A percentile compares a stretch with the other conserved stretches of the same genome.
phyloP scores from a whole-genome alignment of 192 early-diverging fungal species.

The Gamsiella multidivaricata region DNA sequence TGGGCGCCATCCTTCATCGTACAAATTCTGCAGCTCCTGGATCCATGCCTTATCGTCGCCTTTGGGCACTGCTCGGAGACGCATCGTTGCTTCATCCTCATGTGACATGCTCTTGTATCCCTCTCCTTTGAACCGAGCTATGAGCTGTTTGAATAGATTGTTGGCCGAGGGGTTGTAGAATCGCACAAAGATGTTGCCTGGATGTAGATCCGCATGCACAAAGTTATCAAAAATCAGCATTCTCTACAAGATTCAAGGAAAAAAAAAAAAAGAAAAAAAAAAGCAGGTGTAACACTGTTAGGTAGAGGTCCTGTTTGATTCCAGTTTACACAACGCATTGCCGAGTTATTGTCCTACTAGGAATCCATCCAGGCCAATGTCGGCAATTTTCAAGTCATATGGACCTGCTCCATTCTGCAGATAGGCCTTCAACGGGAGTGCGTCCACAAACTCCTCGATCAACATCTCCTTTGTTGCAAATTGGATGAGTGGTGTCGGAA shows the following conservation, averaged over 20 bases:
- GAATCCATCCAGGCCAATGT: slow-evolving; percentile 70
- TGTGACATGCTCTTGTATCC: slow-evolving; percentile 45
- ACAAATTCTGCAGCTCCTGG: slow-evolving; percentile 61
- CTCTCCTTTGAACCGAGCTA: slow-evolving; percentile 34
- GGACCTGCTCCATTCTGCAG: slow-evolving; percentile 70
- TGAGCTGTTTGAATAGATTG: slow-evolving; percentile 59
- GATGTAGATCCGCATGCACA: slow-evolving; percentile 94
- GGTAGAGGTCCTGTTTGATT: no score
- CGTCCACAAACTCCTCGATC: slow-evolving; percentile 87
- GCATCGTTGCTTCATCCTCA: slow-evolving; percentile 53
- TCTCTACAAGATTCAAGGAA: slow-evolving; percentile 55
- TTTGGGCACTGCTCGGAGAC: slow-evolving; percentile 34
- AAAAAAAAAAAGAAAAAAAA: slow-evolving; percentile 67
- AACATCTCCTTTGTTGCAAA: slow-evolving; percentile 72
- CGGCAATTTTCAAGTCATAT: slow-evolving; percentile 82
- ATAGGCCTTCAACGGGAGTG: slow-evolving; percentile 80
- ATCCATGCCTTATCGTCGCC: slow-evolving; percentile 59
- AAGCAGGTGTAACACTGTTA: slow-evolving; percentile 8
- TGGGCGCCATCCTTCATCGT: slow-evolving; percentile 77
- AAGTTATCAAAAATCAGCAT: slow-evolving; percentile 97
- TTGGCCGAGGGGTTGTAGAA: slow-evolving; percentile 74
- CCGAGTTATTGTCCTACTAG: no score
- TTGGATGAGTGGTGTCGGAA: slow-evolving; percentile 73
- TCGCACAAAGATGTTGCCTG: slow-evolving; percentile 91
- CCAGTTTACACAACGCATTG: no score